phyloP scores from a whole-genome alignment of 2,329 filamentous ascomycete species.

The Colletotrichum lentis region DNA sequence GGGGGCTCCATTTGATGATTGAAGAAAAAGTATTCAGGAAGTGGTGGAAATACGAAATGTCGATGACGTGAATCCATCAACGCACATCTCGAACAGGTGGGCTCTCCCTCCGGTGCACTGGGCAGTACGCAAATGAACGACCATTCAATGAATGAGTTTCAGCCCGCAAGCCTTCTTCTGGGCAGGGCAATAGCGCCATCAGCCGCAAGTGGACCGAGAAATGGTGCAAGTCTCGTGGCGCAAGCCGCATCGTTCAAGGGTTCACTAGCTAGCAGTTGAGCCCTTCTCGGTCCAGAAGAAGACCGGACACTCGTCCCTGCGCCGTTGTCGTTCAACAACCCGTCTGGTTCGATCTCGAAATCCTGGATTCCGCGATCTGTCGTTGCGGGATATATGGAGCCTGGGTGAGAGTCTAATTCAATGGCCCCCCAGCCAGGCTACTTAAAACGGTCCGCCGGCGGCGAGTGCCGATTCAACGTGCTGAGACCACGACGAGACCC shows the following conservation, averaged over 20 bases:
- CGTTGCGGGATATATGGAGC: background rate
- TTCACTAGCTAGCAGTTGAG: background rate
- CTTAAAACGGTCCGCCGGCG: background rate
- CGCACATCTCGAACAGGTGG: background rate
- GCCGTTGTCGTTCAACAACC: background rate
- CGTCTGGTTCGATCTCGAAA: background rate
- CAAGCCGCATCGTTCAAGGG: conserved; percentile 1
- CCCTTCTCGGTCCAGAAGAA: background rate
- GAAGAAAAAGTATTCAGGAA: background rate
- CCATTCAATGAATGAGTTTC: background rate
- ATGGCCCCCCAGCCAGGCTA: background rate
- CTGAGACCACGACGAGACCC: background rate
- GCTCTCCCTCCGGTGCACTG: too few relatives aligned
- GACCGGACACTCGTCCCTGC: background rate
- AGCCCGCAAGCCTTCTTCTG: background rate
- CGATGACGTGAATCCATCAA: background rate
- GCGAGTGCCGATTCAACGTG: background rate
- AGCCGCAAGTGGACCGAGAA: background rate
- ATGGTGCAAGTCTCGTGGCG: background rate
- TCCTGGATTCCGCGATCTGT: background rate
- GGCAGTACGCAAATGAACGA: background rate
- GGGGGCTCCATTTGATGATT: background rate
- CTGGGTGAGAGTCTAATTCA: too few relatives aligned
- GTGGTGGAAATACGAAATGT: background rate
- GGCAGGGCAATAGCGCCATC: background rate